Percentiles rank a stretch among this genome's conserved stretches.
Conservation (phyloP, 805 yeast species). For the Myxozyma neotropica region DNA sequence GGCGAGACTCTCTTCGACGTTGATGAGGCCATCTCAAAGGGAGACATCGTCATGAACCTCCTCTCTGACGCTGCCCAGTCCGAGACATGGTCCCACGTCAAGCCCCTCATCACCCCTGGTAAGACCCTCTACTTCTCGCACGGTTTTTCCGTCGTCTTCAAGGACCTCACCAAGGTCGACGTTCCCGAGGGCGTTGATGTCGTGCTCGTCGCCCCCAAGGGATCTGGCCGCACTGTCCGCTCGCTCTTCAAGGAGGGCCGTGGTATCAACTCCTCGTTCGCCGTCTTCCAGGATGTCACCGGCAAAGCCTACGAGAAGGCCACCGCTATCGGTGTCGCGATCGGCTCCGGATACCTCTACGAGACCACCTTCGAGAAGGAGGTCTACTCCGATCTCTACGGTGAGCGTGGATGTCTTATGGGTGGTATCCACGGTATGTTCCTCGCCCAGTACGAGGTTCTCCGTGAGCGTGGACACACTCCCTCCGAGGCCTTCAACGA, state of each 20-base stretch:
- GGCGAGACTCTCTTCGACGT: constrained; percentile 97
- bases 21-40: constrained; percentile 86
- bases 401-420: constrained; percentile 96
- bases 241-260: constrained; percentile 99
- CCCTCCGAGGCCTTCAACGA: constrained; percentile 99
- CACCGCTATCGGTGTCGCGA: constrained; percentile 96
- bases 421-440: constrained; percentile 96
- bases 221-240: constrained; percentile 99
- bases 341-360: constrained; percentile 99
- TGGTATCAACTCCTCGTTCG: constrained; percentile 99
- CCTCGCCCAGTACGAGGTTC: constrained; percentile 99
- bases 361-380: constrained; percentile 99
- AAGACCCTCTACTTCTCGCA: constrained; percentile 99
- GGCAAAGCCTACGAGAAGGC: constrained; percentile 99
- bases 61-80: constrained; percentile 99
- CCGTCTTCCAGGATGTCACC: constrained; percentile 98
- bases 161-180: constrained; percentile 93
- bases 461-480: constrained; percentile 99
- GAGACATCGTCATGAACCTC: constrained; percentile 96
- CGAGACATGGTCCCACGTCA: constrained; percentile 88
- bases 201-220: constrained; percentile 99
- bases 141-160: constrained; percentile 99
- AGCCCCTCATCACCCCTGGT: constrained; percentile 92
- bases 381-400: constrained; percentile 98
- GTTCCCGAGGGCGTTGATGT: constrained; percentile 95